Percentiles rank a stretch among this genome's conserved stretches.
Conservation (phyloP, 768 basidiomycete genomes). For the Mycena albidolilacea region DNA sequence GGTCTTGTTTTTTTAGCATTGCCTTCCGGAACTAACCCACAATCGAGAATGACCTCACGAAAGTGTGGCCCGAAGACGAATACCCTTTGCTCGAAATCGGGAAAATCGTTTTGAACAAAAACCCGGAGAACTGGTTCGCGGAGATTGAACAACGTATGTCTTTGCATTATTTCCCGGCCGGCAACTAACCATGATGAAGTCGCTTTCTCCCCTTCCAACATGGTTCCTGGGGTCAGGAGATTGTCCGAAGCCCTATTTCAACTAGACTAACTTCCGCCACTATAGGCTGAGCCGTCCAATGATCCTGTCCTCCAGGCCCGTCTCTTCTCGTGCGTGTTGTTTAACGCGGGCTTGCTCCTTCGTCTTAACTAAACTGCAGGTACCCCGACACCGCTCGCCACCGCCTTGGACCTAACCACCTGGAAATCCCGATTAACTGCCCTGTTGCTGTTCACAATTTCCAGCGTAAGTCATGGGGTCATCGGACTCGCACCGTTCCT, state of each 20-base stretch:
- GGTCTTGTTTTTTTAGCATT: neutral
- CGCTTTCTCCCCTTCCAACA: conserved; percentile 34
- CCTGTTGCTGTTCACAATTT: conserved; percentile 34
- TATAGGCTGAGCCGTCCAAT: conserved; percentile 38
- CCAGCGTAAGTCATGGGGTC: conserved; percentile 25
- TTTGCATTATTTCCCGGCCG: neutral
- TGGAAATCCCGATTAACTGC: conserved; percentile 39
- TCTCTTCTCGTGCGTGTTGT: conserved; percentile 30
- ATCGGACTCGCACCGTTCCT: neutral
- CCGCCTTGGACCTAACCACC: conserved; percentile 38
- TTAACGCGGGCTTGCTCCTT: neutral
- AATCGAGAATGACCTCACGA: conserved; percentile 36
- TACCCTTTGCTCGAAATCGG: conserved; percentile 33
- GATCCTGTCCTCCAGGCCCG: conserved; percentile 39
- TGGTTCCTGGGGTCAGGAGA: conserved; percentile 34
- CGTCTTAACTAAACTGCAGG: neutral
- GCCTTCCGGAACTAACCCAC: neutral
- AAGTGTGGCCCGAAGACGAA: conserved; percentile 37
- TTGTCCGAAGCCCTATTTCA: neutral
- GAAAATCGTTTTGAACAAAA: conserved; percentile 39
- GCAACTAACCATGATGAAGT: conserved; percentile 8
- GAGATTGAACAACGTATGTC: conserved; percentile 37
- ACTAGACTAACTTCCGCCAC: neutral
- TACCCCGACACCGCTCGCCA: conserved; percentile 34
- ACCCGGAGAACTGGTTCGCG: conserved; percentile 39